A percentile compares a stretch with the other conserved stretches of the same genome.
These are phyloP conservation scores for Xenosphaeropsis pyriputrescens DNA, from an alignment of 2,329 filamentous ascomycete genomes.

Conservation along the genomic window DNA sequence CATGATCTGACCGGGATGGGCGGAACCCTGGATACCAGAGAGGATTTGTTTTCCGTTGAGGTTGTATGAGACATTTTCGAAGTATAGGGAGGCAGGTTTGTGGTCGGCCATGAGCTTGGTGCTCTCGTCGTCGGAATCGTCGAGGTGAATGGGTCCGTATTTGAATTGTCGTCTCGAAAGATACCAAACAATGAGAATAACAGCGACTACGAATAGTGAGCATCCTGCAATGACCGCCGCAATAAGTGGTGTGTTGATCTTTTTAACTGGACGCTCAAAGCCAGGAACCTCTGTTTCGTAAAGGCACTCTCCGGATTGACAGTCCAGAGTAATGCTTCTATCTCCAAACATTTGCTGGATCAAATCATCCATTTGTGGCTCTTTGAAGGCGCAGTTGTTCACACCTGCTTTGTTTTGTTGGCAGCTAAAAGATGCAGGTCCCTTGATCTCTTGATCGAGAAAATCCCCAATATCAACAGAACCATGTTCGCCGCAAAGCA, in stretches of 20 bases:
- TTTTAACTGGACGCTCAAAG: conserved; percentile 75
- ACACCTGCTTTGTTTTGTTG: conserved; percentile 45
- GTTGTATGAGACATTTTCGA: conserved; percentile 74
- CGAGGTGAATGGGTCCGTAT: conserved; percentile 65
- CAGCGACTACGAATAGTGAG: conserved; percentile 75
- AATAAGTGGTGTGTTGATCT: conserved; percentile 93
- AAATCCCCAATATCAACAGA: conserved; percentile 91
- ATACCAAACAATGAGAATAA: conserved; percentile 78
- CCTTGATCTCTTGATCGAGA: conserved; percentile 65
- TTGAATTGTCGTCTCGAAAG: conserved; percentile 58
- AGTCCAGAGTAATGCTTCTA: conserved; percentile 70
- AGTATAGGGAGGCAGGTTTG: conserved; percentile 77
- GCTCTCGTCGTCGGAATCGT: conserved; percentile 81
- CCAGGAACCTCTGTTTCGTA: conserved; percentile 88
- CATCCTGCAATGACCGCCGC: conserved; percentile 81
- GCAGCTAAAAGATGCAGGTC: conserved; percentile 75
- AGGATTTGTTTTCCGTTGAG: conserved; percentile 84
- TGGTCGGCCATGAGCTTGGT: conserved; percentile 82
- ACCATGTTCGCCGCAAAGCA: conserved; percentile 84
- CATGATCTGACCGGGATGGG: conserved; percentile 88
- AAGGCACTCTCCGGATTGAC: conserved; percentile 79
- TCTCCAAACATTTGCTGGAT: conserved; percentile 87
- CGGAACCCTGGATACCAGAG: conserved; percentile 64
- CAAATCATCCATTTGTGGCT: conserved; percentile 83
- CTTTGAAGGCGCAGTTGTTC: conserved; percentile 68